Percentiles rank a stretch among this genome's conserved stretches.
Conservation (phyloP, 2,329 filamentous ascomycete genomes). For the Exophiala sp. region DNA sequence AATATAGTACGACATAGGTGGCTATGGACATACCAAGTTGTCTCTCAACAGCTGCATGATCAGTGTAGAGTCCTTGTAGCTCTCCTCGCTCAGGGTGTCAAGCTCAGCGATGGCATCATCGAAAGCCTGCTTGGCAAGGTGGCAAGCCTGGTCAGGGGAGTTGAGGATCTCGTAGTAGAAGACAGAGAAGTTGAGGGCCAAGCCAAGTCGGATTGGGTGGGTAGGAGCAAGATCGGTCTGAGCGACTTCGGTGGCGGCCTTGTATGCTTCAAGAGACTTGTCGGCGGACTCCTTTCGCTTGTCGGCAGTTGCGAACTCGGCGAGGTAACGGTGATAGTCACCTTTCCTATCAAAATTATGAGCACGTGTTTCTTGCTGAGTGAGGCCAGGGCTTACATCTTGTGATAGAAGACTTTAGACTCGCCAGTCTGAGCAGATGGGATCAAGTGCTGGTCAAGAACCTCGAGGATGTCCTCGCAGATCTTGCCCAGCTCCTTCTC, state of each 20-base stretch:
- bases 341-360: constrained; percentile 70
- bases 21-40: constrained; percentile 68
- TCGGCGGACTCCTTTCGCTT: constrained; percentile 93
- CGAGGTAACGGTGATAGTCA: constrained; percentile 98
- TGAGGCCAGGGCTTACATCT: constrained; percentile 66
- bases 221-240: constrained; percentile 85
- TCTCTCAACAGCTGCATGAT: constrained; percentile 99
- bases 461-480: constrained; percentile 94
- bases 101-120: constrained; percentile 98
- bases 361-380: not conserved
- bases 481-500: constrained; percentile 95
- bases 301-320: constrained; percentile 91
- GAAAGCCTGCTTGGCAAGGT: constrained; percentile 92
- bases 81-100: constrained; percentile 95
- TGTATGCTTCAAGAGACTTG: constrained; percentile 95
- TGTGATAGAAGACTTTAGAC: constrained; percentile 99
- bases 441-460: constrained; percentile 90
- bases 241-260: constrained; percentile 85
- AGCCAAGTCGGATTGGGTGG: constrained; percentile 87
- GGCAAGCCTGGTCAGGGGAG: constrained; percentile 95
- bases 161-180: constrained; percentile 99
- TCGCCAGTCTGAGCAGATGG: constrained; percentile 91
- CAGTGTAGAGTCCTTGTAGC: constrained; percentile 97
- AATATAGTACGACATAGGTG: not conserved
- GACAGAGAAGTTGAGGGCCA: constrained; percentile 94